Evolutionary conservation across 768 basidiomycete genomes (phyloP), one percentile per base, ranked within the genome.

Genomic region (Collybiopsis luxurians): DNA sequence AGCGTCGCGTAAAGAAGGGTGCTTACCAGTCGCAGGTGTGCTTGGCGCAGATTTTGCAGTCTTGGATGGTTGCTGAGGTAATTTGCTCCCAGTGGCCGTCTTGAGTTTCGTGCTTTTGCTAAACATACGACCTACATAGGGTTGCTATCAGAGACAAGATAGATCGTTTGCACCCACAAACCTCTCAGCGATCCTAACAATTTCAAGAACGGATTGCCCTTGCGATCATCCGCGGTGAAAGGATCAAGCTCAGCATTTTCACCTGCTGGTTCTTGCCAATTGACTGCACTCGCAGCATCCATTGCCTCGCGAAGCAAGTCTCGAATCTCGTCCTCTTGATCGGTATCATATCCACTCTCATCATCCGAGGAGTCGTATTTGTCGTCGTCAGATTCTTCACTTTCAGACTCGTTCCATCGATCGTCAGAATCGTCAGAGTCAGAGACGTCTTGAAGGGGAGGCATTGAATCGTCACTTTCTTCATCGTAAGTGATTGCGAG

Each of bases 131-230:
- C 89, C 89, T 90, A 30, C 2, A 40, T 23, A 34, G 24, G 2
- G 30, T 19, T 57, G 2, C 28, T 24, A 49, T 21, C 39, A 27
- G 50, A 19, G 46, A 30, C 55, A 30, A 53, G 60, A 55, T 51
- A 34, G 39, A 39, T 34, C 15, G n/a, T 5, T 36, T 19, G 27
- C 30, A 48, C 40, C 19, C 38, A 59, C 70, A 34, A 54, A 85
- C 90, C 91, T 81, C 86, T 79, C 56, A 93, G 67, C 13, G 87
- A 86, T 34, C 86, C 85, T 60, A 94, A 73, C 34, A 92, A 69
- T 66, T 86, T 91, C 63, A 92, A 67, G 68, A 94, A 92, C 0
- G 90, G 88, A 64, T 93, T 94, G 19, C 78, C 81, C 64, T 85
- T 86, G 52, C 78, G 74, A 52, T 81, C 78, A 23, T 84, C 81